These are phyloP conservation scores for Aurinia saxatilis DNA, from an alignment of 345 rosid genomes.

Conservation along the genomic window DNA sequence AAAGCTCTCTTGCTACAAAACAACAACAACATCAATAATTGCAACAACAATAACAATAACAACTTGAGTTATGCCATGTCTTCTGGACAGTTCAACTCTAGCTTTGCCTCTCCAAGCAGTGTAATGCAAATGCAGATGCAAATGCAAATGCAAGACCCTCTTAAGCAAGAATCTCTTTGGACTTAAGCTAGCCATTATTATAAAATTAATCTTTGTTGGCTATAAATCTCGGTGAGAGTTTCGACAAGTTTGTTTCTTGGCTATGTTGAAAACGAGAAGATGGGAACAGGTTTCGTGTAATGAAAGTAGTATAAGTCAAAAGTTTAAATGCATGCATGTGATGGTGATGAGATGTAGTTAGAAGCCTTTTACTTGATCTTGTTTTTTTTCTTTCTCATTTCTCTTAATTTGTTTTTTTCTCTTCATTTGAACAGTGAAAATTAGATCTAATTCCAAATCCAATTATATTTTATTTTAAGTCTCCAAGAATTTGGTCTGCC, in stretches of 20 bases:
- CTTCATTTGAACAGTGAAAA: constrained; percentile 25
- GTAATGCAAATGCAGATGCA: constrained; percentile 36
- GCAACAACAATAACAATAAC: constrained; percentile 24
- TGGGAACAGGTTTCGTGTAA: constrained; percentile 30
- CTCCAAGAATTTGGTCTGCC: neutral
- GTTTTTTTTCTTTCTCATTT: constrained; percentile 1
- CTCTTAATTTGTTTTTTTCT: constrained; percentile 14
- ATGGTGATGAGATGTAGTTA: constrained; percentile 20
- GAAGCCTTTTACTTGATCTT: constrained; percentile 15
- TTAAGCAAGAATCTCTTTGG: constrained; percentile 70
- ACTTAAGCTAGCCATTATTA: constrained; percentile 25
- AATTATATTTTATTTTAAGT: neutral
- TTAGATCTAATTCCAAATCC: constrained; percentile 13
- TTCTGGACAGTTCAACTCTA: constrained; percentile 34
- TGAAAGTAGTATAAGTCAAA: constrained; percentile 30
- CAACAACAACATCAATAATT: constrained; percentile 16
- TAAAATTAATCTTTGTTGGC: neutral
- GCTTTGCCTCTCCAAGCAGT: constrained; percentile 53
- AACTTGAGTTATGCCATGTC: constrained; percentile 29
- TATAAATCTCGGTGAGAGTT: neutral
- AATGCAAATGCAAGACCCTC: constrained; percentile 53
- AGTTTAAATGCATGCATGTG: constrained; percentile 33
- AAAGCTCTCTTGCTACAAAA: constrained; percentile 33
- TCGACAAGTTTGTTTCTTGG: constrained; percentile 25
- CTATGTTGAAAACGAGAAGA: constrained; percentile 11